These are phyloP conservation scores for Aspergillus leporis DNA, from an alignment of 495 filamentous ascomycete species.

Conservation along the genomic window DNA sequence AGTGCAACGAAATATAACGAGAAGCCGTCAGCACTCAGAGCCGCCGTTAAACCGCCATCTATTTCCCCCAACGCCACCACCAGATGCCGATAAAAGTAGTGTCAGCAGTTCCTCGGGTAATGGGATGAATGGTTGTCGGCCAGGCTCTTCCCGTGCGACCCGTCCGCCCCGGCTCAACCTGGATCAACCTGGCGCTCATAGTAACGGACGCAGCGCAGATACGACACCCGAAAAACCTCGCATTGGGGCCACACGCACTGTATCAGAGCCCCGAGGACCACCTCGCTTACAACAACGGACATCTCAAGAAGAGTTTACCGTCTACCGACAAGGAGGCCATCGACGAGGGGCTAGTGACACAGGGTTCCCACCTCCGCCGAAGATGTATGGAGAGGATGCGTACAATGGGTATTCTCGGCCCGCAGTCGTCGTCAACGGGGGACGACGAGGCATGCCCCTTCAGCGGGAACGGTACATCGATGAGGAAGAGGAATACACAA, in stretches of 20 bases:
- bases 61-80: conserved; percentile 95
- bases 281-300: conserved; percentile 29
- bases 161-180: conserved; percentile 45
- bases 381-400: conserved; percentile 63
- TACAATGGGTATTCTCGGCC: conserved; percentile 62
- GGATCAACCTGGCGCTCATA: conserved; percentile 33
- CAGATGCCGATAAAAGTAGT: conserved; percentile 66
- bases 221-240: conserved; percentile 39
- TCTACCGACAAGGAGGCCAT: conserved; percentile 28
- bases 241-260: conserved; percentile 54
- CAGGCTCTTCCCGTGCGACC: conserved; percentile 34
- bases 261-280: conserved; percentile 54
- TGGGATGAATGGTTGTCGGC: conserved; percentile 25
- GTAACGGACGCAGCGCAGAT: conserved; percentile 27
- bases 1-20: conserved; percentile 77
- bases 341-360: conserved; percentile 38
- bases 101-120: conserved; percentile 25
- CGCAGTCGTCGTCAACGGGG: conserved; percentile 25
- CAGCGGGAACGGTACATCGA: conserved; percentile 64
- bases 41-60: conserved; percentile 82
- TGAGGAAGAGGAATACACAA: conserved; percentile 69
- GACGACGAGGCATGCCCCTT: conserved; percentile 38
- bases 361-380: conserved; percentile 23
- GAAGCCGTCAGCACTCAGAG: conserved; percentile 79
- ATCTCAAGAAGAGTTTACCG: conserved; percentile 16